Base-by-base conservation (phyloP, 208 protist species). In the Trypanosoma melophagium region DNA sequence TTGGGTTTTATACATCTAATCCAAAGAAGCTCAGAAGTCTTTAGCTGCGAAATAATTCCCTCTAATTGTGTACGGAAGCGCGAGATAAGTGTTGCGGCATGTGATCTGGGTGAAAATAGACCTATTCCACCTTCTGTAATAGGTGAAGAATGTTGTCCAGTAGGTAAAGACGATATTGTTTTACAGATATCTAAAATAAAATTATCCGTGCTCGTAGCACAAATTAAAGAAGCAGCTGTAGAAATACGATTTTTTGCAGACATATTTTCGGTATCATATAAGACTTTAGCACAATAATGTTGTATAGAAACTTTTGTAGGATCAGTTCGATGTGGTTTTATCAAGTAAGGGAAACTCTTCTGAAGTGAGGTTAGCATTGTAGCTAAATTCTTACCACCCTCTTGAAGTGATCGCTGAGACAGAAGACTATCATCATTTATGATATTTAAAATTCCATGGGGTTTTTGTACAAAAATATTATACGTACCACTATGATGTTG, bases 11-110 rank as follows among this genome's bases (percentile, higher is more conserved):
- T 61, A 52, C 69, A 74, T 19, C 69, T 35, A 22, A 74, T 61
- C 69, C 69, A 74, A 25, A 66, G 61, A 2, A 61, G 19, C 16
- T 58, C 19, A 44, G 69, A 56, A 16, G 52, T 12, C 41, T 60
- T 56, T 49, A 74, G 52, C 25, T 57, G 3, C 0, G 49, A n/a
- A 14, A 61, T 38, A 25, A 74, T 60, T 19, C 24, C 9, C 14
- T 74, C 69, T n/a, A 74, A 58, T 52, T 74, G 69, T 31, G 56
- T 19, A 57, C 69, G 69, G 49, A 74, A 74, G 24, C 56, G 60
- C 1, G 52, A 24, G 44, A 74, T 74, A n/a, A 67, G 49, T n/a
- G 69, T 69, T 31, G 67, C 54, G 12, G 64, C 64, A 53, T 61
- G 24, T 14, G 55, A 31, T 41, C 64, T 28, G 8, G 64, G 54